Conservation (phyloP, 345 rosid genomes). For the Ailanthus altissimus region DNA sequence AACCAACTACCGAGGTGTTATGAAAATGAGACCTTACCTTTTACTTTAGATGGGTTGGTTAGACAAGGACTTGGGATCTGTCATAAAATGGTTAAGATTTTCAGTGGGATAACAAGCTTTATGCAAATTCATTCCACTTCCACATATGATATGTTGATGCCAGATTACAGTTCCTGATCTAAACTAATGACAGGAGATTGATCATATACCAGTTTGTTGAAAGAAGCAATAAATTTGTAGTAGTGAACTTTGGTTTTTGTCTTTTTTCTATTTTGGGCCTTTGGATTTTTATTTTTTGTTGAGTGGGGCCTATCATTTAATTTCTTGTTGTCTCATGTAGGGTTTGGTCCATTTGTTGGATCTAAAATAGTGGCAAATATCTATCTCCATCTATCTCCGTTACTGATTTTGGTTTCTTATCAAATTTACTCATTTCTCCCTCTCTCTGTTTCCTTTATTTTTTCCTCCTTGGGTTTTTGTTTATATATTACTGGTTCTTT, state of each 20-base stretch:
- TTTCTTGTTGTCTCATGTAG: constrained; percentile 1
- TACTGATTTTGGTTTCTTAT: not conserved
- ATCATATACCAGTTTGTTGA: not conserved
- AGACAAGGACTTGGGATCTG: constrained; percentile 41
- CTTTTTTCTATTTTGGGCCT: not conserved
- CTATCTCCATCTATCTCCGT: too few relatives aligned
- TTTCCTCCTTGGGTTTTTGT: not conserved
- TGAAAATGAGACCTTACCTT: constrained; percentile 39
- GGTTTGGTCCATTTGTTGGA: constrained; percentile 17
- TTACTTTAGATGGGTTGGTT: constrained; percentile 38
- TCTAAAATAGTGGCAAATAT: not conserved
- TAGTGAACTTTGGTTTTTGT: constrained; percentile 1
- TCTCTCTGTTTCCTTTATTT: not conserved
- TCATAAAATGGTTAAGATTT: constrained; percentile 28
- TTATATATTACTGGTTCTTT: not conserved
- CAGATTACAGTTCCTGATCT: not conserved
- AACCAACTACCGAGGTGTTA: constrained; percentile 26
- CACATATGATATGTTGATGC: not conserved
- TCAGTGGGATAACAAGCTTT: constrained; percentile 2
- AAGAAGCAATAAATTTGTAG: constrained; percentile 10
- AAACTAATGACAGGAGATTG: not conserved
- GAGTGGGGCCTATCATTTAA: not conserved
- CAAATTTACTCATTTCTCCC: not conserved
- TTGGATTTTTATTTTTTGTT: constrained; percentile 8
- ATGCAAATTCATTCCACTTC: constrained; percentile 2